Conservation (phyloP, 495 filamentous ascomycete species). For the Penicillium steckii region DNA sequence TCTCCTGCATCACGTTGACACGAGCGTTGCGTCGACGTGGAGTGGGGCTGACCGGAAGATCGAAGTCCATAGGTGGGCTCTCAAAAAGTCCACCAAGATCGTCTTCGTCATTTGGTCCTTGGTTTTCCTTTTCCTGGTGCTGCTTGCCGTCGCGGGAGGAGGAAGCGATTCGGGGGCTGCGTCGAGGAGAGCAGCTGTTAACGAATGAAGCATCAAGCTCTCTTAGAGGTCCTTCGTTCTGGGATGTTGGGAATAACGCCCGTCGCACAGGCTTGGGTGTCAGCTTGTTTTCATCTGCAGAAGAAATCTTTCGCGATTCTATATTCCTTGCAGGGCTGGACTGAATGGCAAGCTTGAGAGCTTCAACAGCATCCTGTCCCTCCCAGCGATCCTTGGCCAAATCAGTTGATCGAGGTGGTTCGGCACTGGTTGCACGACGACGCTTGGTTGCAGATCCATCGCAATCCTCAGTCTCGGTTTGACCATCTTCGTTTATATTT, state of each 20-base stretch:
- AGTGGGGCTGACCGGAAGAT: constrained; percentile 63
- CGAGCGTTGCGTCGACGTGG: constrained; percentile 46
- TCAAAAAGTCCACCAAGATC: constrained; percentile 62
- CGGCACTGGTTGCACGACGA: constrained; percentile 41
- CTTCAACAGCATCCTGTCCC: constrained; percentile 55
- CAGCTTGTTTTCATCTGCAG: constrained; percentile 51
- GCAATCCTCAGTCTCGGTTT: constrained; percentile 21
- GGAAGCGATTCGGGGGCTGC: constrained; percentile 40
- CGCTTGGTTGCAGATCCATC: constrained; percentile 31
- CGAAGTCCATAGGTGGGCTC: constrained; percentile 39
- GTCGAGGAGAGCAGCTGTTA: constrained; percentile 52
- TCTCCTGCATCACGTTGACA: constrained; percentile 47
- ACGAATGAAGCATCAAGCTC: constrained; percentile 56
- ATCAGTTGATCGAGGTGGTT: constrained; percentile 34
- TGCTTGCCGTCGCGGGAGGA: constrained; percentile 34
- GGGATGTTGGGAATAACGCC: constrained; percentile 67
- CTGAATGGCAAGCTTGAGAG: constrained; percentile 62
- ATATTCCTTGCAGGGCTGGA: constrained; percentile 67
- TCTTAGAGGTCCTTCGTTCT: constrained; percentile 58
- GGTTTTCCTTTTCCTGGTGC: constrained; percentile 50
- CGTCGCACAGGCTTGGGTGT: constrained; percentile 67
- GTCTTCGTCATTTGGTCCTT: constrained; percentile 33
- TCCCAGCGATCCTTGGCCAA: constrained; percentile 36
- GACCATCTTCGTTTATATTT: constrained; percentile 12
- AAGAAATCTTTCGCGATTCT: constrained; percentile 65